Percentiles rank a stretch among this genome's conserved stretches.
phyloP scores from a whole-genome alignment of 2,329 filamentous ascomycete species.

The Colletotrichum salicis region DNA sequence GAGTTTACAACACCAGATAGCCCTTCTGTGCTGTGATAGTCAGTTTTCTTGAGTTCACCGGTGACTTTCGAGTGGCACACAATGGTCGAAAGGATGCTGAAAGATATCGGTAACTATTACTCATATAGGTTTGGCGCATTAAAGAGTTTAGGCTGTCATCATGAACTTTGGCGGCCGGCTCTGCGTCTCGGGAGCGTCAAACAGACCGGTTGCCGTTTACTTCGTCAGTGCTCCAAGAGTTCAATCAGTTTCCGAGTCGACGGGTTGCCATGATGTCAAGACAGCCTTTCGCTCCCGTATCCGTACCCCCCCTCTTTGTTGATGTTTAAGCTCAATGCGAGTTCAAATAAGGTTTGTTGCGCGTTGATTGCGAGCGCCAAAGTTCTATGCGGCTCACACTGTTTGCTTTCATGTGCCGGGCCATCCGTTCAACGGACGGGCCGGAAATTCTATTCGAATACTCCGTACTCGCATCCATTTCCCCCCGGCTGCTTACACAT shows the following conservation, averaged over 20 bases:
- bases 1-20: no score
- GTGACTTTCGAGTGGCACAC: background rate
- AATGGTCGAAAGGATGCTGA: background rate
- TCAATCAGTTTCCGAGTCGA: background rate
- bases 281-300: background rate
- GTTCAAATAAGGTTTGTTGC: conserved; percentile 1
- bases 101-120: background rate
- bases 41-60: background rate
- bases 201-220: background rate
- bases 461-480: background rate
- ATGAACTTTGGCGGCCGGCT: background rate
- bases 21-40: no score
- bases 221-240: background rate
- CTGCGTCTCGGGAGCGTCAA: background rate
- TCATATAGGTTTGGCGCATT: background rate
- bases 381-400: background rate
- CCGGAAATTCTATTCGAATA: background rate
- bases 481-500: background rate
- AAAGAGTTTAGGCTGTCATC: background rate
- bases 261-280: conserved; percentile 1
- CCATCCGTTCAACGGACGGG: background rate
- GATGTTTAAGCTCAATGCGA: background rate
- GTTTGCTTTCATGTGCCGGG: background rate
- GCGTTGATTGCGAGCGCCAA: background rate
- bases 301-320: background rate